Percentiles rank a stretch among this genome's conserved stretches.
Conservation (phyloP, 352 stramenopile genomes). For the Phytophthora crassamura region DNA sequence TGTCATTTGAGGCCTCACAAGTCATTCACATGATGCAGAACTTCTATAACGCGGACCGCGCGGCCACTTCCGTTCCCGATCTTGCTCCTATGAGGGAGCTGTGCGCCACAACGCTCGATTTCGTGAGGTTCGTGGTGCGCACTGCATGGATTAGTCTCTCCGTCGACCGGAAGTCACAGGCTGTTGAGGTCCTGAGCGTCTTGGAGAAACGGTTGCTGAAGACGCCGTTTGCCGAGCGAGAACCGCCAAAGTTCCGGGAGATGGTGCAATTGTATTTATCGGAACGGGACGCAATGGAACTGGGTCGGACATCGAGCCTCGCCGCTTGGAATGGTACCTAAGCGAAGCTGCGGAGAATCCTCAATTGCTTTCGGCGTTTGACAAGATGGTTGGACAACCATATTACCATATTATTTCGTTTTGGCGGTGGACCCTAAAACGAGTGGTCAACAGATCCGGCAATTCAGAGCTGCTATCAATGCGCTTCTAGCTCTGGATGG, state of each 20-base stretch:
- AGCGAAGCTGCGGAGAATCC: slow-evolving; percentile 5
- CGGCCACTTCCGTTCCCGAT: not conserved
- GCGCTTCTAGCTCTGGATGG: slow-evolving; percentile 3
- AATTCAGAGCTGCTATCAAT: not conserved
- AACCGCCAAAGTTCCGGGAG: slow-evolving; percentile 7
- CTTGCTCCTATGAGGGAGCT: slow-evolving; percentile 19
- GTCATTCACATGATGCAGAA: slow-evolving; percentile 37
- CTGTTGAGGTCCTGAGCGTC: slow-evolving; percentile 14
- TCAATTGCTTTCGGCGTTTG: slow-evolving; percentile 2
- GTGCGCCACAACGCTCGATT: slow-evolving; percentile 16
- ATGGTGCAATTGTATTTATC: slow-evolving; percentile 14
- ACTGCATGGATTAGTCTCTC: slow-evolving; percentile 18
- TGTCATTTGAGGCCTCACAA: slow-evolving; percentile 12
- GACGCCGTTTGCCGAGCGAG: slow-evolving; percentile 6
- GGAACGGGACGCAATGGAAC: slow-evolving; percentile 8
- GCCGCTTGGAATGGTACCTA: slow-evolving; percentile 24
- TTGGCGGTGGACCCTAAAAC: not conserved
- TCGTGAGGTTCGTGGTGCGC: slow-evolving; percentile 19
- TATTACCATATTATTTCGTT: slow-evolving; percentile 14
- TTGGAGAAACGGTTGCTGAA: slow-evolving; percentile 30
- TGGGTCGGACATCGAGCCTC: slow-evolving; percentile 1
- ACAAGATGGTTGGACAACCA: slow-evolving; percentile 11
- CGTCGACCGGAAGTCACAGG: slow-evolving; percentile 15
- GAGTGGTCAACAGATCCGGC: slow-evolving; percentile 1
- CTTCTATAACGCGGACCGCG: slow-evolving; percentile 22